These are phyloP conservation scores for Amanita thiersii DNA, from an alignment of 768 basidiomycete genomes.

Conservation along the genomic window DNA sequence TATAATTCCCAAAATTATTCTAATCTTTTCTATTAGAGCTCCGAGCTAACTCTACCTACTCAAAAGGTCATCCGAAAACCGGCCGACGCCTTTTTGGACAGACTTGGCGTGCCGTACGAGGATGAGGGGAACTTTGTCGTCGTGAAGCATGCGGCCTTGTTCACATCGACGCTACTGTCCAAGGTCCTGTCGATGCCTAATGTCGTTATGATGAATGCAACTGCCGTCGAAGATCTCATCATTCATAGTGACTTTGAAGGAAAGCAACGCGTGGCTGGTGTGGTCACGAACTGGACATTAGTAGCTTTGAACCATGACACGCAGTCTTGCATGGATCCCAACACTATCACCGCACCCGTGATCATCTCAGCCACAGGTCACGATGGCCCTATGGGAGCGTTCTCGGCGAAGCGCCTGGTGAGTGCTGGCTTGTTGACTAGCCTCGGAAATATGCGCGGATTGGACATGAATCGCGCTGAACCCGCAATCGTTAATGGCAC, in stretches of 20 bases:
- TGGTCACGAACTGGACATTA: slow-evolving; percentile 46
- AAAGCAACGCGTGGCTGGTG: slow-evolving; percentile 42
- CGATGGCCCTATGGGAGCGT: slow-evolving; percentile 76
- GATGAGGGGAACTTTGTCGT: slow-evolving; percentile 74
- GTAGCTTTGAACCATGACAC: slow-evolving; percentile 61
- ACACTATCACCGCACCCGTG: slow-evolving; percentile 75
- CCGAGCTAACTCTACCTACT: neutral
- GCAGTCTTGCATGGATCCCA: slow-evolving; percentile 73
- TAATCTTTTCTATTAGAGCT: neutral
- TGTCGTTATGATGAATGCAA: slow-evolving; percentile 71
- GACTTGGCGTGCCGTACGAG: slow-evolving; percentile 66
- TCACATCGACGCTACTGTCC: slow-evolving; percentile 70
- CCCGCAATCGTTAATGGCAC: slow-evolving; percentile 74
- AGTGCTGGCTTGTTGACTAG: slow-evolving; percentile 67
- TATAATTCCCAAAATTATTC: slow-evolving; percentile 7
- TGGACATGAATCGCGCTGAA: slow-evolving; percentile 80
- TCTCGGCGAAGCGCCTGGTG: slow-evolving; percentile 72
- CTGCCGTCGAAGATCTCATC: slow-evolving; percentile 76
- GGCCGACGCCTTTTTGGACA: slow-evolving; percentile 60
- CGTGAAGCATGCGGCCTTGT: slow-evolving; percentile 76
- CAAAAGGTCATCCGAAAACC: slow-evolving; percentile 69
- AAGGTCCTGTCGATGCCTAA: slow-evolving; percentile 64
- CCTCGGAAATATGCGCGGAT: slow-evolving; percentile 71
- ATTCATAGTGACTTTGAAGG: slow-evolving; percentile 50
- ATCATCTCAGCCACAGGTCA: slow-evolving; percentile 68